phyloP scores from a whole-genome alignment of 225 moss, liverwort and hornwort species.

The Takakia lepidozioides region DNA sequence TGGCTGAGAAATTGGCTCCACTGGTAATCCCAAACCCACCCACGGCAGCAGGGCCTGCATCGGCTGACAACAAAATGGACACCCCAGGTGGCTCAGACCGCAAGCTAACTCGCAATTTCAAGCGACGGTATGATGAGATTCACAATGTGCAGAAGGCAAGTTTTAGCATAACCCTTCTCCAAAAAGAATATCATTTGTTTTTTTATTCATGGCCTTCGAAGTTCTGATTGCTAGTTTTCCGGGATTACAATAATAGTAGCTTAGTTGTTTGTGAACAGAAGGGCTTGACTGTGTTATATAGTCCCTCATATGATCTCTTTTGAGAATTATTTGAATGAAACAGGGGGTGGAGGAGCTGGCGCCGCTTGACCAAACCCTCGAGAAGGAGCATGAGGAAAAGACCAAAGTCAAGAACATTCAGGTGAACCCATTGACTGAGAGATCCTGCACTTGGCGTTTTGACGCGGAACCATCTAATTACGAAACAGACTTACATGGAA shows the following conservation, averaged over 20 bases:
- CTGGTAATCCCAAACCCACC: conserved; percentile 64
- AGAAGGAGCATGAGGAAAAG: conserved; percentile 97
- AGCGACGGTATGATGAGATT: conserved; percentile 94
- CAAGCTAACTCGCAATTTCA: conserved; percentile 88
- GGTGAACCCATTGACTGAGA: conserved; percentile 14
- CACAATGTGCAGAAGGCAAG: conserved; percentile 91
- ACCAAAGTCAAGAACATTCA: conserved; percentile 98
- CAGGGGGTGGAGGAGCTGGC: conserved; percentile 93
- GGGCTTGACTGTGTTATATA: no score
- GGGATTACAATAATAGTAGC: no score
- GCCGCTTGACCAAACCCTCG: conserved; percentile 86
- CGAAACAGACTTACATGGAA: not conserved
- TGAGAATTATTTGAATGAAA: no score
- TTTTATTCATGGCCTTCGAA: no score
- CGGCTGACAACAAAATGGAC: conserved; percentile 67
- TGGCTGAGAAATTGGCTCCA: conserved; percentile 75
- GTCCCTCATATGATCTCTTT: no score
- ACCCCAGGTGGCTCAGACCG: conserved; percentile 83
- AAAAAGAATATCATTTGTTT: no score
- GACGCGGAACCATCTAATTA: not conserved
- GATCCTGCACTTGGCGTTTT: not conserved
- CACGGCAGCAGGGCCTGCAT: conserved; percentile 48
- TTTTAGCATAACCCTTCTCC: no score
- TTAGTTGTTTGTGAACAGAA: no score
- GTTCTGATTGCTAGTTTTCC: no score